Percentiles rank a stretch among this genome's conserved stretches.
These are phyloP conservation scores for Boletus reticuloceps DNA, from an alignment of 768 basidiomycete genomes.

Conservation along the genomic window DNA sequence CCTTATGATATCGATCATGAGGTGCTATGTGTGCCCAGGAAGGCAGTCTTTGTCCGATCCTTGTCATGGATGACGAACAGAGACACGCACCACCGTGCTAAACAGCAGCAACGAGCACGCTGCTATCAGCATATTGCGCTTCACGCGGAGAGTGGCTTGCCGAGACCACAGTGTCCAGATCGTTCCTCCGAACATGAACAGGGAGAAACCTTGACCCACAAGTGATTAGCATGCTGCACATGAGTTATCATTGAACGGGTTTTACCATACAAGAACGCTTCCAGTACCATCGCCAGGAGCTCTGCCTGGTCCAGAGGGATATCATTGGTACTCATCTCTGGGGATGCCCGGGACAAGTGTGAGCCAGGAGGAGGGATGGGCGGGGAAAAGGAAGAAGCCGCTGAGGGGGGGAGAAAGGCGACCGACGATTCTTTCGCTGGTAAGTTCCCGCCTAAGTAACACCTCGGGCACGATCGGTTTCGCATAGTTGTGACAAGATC, in stretches of 20 bases:
- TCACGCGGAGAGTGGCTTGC: slow-evolving; percentile 7
- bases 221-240: neutral
- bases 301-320: slow-evolving; percentile 21
- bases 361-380: neutral
- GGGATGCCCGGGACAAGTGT: neutral
- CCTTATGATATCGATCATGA: slow-evolving; percentile 25
- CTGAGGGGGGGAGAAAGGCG: too few species aligned
- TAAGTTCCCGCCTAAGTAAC: too few species aligned
- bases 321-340: neutral
- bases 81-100: slow-evolving; percentile 29
- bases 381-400: too few species aligned
- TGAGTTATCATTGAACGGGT: neutral
- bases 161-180: slow-evolving; percentile 22
- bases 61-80: neutral
- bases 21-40: slow-evolving; percentile 17
- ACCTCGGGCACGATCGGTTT: neutral
- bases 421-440: neutral
- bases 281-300: slow-evolving; percentile 17
- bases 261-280: slow-evolving; percentile 21
- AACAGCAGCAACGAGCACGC: slow-evolving; percentile 28
- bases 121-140: slow-evolving; percentile 19
- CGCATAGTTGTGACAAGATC: neutral
- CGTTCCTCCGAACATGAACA: slow-evolving; percentile 35
- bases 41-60: neutral
- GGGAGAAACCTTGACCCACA: slow-evolving; percentile 28